Percentiles rank a stretch among this genome's conserved stretches.
Evolutionary conservation across 345 rosid genomes (phyloP).

Genomic region (Eucalyptus grandis): DNA sequence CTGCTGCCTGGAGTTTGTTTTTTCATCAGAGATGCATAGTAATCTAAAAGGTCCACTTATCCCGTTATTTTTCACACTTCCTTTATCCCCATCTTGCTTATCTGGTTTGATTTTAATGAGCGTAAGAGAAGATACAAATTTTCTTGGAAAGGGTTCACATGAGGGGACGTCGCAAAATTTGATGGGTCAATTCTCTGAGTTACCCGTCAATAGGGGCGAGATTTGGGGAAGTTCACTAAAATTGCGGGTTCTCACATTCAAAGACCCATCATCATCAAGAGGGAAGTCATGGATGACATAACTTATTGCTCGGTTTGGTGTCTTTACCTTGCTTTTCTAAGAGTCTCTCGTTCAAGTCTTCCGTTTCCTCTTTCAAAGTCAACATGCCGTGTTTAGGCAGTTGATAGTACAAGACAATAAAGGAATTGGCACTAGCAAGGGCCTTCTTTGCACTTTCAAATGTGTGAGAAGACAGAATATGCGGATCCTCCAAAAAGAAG

Average conservation of each 20-base stretch:
- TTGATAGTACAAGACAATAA: too few species aligned
- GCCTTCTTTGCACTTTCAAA: not conserved
- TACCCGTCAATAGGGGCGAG: not conserved
- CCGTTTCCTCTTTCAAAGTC: too few species aligned
- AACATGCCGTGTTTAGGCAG: too few species aligned
- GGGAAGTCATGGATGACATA: too few species aligned
- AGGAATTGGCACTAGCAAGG: too few species aligned
- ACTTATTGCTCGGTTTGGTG: not conserved
- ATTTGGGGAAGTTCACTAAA: too few species aligned
- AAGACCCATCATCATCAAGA: too few species aligned
- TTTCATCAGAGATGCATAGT: not conserved
- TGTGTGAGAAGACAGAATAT: not conserved
- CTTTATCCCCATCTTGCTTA: not conserved
- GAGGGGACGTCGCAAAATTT: not conserved
- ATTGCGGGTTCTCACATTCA: too few species aligned
- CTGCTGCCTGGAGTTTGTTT: not conserved
- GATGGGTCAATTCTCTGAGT: not conserved
- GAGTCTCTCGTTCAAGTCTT: not conserved
- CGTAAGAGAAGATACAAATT: not conserved
- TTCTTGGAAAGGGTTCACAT: not conserved
- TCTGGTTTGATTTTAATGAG: not conserved
- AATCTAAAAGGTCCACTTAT: not conserved
- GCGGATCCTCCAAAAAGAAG: not conserved
- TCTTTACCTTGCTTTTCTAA: not conserved
- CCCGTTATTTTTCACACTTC: not conserved